These are phyloP conservation scores for Ophiostoma piceae DNA, from an alignment of 2,329 filamentous ascomycete genomes.

Conservation along the genomic window DNA sequence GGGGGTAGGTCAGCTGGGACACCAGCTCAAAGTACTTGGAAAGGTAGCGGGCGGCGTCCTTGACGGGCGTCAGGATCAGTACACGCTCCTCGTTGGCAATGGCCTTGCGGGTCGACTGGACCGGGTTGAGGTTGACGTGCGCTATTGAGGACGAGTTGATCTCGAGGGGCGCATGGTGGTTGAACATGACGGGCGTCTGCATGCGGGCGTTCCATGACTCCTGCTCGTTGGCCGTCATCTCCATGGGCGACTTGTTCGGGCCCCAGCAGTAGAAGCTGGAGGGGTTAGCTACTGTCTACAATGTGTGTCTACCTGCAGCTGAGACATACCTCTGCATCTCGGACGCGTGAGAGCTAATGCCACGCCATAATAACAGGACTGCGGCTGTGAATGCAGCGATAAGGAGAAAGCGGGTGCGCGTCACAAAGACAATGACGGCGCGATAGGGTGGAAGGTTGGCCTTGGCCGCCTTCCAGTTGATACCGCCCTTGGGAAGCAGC, in stretches of 20 bases:
- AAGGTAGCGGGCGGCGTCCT: conserved; percentile 78
- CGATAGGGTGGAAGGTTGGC: conserved; percentile 71
- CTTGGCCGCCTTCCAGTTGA: conserved; percentile 88
- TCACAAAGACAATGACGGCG: conserved; percentile 64
- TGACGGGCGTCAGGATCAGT: conserved; percentile 85
- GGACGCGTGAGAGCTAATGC: conserved; percentile 70
- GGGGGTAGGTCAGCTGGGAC: conserved; percentile 84
- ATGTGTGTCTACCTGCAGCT: not conserved
- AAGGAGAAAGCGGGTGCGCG: conserved; percentile 71
- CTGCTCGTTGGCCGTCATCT: conserved; percentile 89
- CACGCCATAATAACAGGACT: conserved; percentile 80
- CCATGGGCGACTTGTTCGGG: conserved; percentile 88
- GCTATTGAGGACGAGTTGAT: conserved; percentile 76
- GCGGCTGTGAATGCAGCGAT: conserved; percentile 65
- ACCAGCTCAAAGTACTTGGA: conserved; percentile 91
- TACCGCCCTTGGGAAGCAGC: conserved; percentile 84
- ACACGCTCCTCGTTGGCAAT: conserved; percentile 76
- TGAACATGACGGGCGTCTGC: conserved; percentile 91
- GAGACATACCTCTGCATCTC: conserved; percentile 80
- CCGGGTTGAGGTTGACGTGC: conserved; percentile 75
- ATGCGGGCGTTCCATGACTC: conserved; percentile 82
- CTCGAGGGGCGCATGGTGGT: conserved; percentile 82
- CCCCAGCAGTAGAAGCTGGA: conserved; percentile 96
- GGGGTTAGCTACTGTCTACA: conserved; percentile 11
- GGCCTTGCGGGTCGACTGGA: conserved; percentile 75